Base-by-base conservation (phyloP, 1,284 basidiomycete species). In the Crucibulum parvulum region DNA sequence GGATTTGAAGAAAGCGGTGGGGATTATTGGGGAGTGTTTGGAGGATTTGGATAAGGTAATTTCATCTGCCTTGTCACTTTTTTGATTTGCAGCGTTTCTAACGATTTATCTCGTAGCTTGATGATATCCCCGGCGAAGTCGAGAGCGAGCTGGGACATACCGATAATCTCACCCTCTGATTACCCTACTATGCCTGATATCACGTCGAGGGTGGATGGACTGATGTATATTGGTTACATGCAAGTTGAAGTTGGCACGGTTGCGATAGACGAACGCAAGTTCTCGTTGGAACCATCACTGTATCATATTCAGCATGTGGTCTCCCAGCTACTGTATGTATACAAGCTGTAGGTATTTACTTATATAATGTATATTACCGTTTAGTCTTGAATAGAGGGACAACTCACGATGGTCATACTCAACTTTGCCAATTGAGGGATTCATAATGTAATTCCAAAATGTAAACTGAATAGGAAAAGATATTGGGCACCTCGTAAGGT, bases 31-130 rank as follows among this genome's bases (percentile, higher is more conserved):
- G 47, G 84, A 93, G 68, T 90, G 89, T 43, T 79, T 99, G 52
- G 74, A 80, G 16, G 95, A 98, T 72, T 83, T 99, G 53, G 97
- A 99, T 75, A 81, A 81, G 75, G 92, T 93, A 53, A 60, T 85
- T 79, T 35, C 37, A 7, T 36, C 13, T 8, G 38, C 6, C n/a
- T 39, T 34, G n/a, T 37, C 41, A 45, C 18, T 45, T 46, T 51
- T 34, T 46, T 6, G 39, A 13, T 43, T 16, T 3, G 4, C 3
- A 4, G 11, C 13, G 39, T n/a, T 45, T 16, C 47, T 61, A 6
- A 36, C 31, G 48, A 37, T 7, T 50, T 24, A 56, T 34, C 51
- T 38, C 53, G 15, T 37, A 64, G 63, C 50, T 68, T 58, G 66
- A 69, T 46, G 60, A 56, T 31, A 71, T 72, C 35, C 70, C 69